A percentile compares a stretch with the other conserved stretches of the same genome.
Evolutionary conservation across 2,329 filamentous ascomycete species (phyloP).

Genomic region (Intubia oerlemansii): DNA sequence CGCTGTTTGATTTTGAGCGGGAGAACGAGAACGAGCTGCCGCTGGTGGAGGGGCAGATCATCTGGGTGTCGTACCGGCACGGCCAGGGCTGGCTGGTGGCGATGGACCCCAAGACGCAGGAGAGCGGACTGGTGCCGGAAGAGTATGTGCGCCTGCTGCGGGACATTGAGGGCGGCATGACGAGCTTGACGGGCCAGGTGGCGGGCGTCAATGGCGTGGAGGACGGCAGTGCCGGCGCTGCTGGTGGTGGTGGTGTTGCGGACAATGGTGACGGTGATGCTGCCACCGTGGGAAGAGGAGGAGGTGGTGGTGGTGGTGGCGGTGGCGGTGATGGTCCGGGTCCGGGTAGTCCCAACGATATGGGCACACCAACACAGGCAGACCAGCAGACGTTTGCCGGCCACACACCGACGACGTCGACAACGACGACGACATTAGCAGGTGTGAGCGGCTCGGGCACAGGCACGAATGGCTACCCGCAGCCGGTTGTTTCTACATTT

Average conservation of each 20-base stretch:
- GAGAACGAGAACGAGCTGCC: constrained; percentile 96
- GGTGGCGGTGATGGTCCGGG: not conserved
- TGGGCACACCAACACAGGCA: constrained; percentile 38
- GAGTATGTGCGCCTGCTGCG: constrained; percentile 84
- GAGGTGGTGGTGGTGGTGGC: constrained; percentile 14
- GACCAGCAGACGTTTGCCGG: constrained; percentile 26
- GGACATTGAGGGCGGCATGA: constrained; percentile 82
- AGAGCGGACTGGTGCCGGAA: constrained; percentile 88
- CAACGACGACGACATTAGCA: constrained; percentile 11
- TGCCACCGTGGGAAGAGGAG: not conserved
- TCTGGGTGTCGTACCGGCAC: constrained; percentile 88
- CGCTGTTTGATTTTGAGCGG: constrained; percentile 81
- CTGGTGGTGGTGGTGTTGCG: constrained; percentile 14
- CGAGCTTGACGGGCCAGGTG: constrained; percentile 45
- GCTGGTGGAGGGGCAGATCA: constrained; percentile 82
- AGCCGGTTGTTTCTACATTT: constrained; percentile 46
- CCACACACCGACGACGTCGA: constrained; percentile 24
- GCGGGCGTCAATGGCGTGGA: constrained; percentile 18
- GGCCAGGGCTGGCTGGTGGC: constrained; percentile 96
- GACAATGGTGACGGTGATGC: not conserved
- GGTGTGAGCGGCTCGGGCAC: too few relatives aligned
- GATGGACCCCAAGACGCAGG: constrained; percentile 81
- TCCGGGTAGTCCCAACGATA: constrained; percentile 30
- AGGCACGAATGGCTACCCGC: constrained; percentile 44
- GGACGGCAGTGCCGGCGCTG: not conserved